A percentile compares a stretch with the other conserved stretches of the same genome.
Conservation (phyloP, 1,284 basidiomycete species). For the Cystobasidium pallidum region DNA sequence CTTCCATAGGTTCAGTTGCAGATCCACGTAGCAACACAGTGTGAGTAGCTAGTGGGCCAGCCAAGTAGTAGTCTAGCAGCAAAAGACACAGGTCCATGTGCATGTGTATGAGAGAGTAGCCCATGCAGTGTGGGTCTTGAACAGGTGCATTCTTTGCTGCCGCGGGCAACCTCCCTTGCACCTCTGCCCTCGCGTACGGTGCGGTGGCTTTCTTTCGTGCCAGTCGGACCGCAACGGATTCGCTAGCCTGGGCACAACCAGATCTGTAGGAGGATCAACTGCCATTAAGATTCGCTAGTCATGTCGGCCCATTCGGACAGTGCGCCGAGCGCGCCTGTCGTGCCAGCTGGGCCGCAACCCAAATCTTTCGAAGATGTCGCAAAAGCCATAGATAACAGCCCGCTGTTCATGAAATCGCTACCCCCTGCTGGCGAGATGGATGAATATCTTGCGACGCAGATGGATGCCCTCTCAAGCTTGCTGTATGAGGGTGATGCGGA, state of each 20-base stretch:
- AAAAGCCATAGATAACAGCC: constrained; percentile 56
- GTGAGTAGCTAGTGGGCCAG: no score
- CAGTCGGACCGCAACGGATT: background rate
- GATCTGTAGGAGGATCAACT: no score
- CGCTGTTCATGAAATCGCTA: constrained; percentile 90
- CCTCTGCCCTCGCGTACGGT: no score
- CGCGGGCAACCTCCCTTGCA: no score
- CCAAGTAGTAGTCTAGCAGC: no score
- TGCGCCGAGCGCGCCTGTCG: constrained; percentile 9
- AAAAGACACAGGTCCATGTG: no score
- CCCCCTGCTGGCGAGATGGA: constrained; percentile 64
- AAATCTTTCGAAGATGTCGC: constrained; percentile 24
- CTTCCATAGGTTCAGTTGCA: no score
- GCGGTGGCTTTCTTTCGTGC: background rate
- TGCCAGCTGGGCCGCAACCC: constrained; percentile 4
- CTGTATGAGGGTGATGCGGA: constrained; percentile 88
- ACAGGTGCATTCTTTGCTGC: no score
- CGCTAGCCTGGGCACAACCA: background rate
- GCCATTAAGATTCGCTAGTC: background rate
- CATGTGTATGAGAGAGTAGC: no score
- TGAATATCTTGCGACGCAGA: constrained; percentile 65
- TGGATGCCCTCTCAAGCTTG: constrained; percentile 84
- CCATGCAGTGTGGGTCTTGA: no score
- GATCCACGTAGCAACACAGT: no score
- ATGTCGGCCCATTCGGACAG: background rate